Evolutionary conservation across 2,329 filamentous ascomycete genomes (phyloP).

Genomic region (Neonectria faginata): DNA sequence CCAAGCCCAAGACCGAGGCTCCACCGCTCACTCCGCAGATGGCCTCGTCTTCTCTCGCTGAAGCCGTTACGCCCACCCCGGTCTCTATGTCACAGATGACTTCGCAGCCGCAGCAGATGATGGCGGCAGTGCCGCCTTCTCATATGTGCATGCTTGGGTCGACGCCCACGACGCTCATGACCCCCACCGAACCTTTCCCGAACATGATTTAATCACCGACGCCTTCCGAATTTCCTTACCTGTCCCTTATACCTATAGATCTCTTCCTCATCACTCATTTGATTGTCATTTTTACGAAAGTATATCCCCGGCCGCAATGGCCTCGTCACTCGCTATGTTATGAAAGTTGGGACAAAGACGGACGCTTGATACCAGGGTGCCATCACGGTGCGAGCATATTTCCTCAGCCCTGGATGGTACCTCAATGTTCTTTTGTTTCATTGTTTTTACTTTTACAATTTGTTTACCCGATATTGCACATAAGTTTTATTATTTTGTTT

Average conservation of each 20-base stretch:
- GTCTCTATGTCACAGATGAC: conserved; percentile 45
- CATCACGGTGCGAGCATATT: conserved; percentile 26
- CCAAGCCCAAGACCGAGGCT: conserved; percentile 62
- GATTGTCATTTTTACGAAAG: conserved; percentile 41
- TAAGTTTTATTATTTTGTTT: conserved; percentile 19
- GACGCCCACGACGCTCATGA: conserved; percentile 43
- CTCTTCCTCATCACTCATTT: conserved; percentile 27
- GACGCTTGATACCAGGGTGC: conserved; percentile 44
- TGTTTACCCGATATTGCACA: conserved; percentile 21
- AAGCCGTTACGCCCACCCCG: conserved; percentile 44
- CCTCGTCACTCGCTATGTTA: conserved; percentile 45
- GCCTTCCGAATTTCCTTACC: conserved; percentile 30
- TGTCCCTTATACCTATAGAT: conserved; percentile 33
- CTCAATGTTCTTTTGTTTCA: conserved; percentile 37
- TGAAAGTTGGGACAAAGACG: conserved; percentile 42
- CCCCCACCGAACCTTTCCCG: conserved; percentile 43
- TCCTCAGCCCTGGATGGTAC: conserved; percentile 27
- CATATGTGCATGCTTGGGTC: conserved; percentile 38
- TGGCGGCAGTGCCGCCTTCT: conserved; percentile 34
- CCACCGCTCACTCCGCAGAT: conserved; percentile 51
- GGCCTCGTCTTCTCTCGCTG: conserved; percentile 37
- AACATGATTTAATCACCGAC: conserved; percentile 46
- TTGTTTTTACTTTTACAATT: conserved; percentile 26
- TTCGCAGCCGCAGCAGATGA: conserved; percentile 46
- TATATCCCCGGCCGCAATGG: conserved; percentile 40